phyloP scores from a whole-genome alignment of 345 rosid genomes.

The Mercurialis annua region DNA sequence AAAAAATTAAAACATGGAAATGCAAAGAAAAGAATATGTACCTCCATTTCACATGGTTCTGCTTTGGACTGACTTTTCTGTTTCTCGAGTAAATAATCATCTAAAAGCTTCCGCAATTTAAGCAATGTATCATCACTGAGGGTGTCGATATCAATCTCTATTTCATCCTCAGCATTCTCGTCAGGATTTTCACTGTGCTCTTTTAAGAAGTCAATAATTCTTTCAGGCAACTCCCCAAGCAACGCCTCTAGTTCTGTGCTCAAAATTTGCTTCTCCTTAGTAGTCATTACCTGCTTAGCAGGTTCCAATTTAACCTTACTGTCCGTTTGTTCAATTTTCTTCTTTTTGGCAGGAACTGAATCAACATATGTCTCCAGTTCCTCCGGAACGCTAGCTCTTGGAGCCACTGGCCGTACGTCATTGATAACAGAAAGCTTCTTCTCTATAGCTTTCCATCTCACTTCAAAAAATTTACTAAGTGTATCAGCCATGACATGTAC shows the following conservation, averaged over 20 bases:
- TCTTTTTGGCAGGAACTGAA: slow-evolving; percentile 39
- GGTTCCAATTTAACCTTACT: slow-evolving; percentile 37
- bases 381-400: slow-evolving; percentile 27
- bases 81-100: slow-evolving; percentile 56
- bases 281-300: slow-evolving; percentile 27
- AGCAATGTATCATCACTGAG: slow-evolving; percentile 66
- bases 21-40: slow-evolving; percentile 23
- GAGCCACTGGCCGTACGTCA: slow-evolving; percentile 28
- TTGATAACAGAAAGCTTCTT: slow-evolving; percentile 49
- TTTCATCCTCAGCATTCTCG: slow-evolving; percentile 64
- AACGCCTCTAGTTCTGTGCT: slow-evolving; percentile 20
- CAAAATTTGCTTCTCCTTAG: slow-evolving; percentile 19
- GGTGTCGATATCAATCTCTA: slow-evolving; percentile 80
- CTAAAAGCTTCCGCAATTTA: slow-evolving; percentile 62
- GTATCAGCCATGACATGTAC: slow-evolving; percentile 64
- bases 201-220: slow-evolving; percentile 60
- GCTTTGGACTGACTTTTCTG: slow-evolving; percentile 44
- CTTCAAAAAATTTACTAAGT: slow-evolving; percentile 63
- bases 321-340: slow-evolving; percentile 34
- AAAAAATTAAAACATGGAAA: background rate
- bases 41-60: slow-evolving; percentile 81
- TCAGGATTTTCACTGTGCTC: slow-evolving; percentile 53
- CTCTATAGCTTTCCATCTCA: slow-evolving; percentile 75
- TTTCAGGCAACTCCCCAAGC: slow-evolving; percentile 68
- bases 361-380: slow-evolving; percentile 24